phyloP scores from a whole-genome alignment of 2,329 filamentous ascomycete genomes.

The Fusarium torulosum region DNA sequence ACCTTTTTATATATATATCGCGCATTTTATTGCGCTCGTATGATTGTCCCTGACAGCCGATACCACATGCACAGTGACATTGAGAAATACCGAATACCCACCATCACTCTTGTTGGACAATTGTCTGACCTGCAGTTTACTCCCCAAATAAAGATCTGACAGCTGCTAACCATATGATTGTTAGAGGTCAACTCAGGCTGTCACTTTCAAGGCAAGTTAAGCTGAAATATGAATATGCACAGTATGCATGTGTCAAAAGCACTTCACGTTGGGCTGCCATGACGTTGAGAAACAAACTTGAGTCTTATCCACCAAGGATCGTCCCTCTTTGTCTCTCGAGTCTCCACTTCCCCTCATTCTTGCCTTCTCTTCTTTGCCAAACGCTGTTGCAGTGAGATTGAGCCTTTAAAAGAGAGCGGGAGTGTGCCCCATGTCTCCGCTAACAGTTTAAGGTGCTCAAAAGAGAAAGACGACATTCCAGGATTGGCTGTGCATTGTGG shows the following conservation, averaged over 20 bases:
- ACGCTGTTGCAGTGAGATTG: conserved; percentile 1
- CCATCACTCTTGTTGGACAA: conserved; percentile 1
- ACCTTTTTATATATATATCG: conserved; percentile 12
- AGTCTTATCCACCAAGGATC: conserved; percentile 30
- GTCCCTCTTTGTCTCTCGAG: conserved; percentile 30
- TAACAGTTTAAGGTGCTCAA: conserved; percentile 16
- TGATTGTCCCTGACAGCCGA: not conserved
- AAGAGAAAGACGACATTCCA: conserved; percentile 26
- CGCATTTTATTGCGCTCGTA: conserved; percentile 18
- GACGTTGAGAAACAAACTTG: conserved; percentile 31
- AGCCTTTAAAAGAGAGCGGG: conserved; percentile 10
- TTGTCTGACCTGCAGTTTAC: conserved; percentile 14
- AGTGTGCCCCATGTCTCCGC: conserved; percentile 24
- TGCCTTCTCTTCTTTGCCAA: conserved; percentile 11
- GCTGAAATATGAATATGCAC: conserved; percentile 5
- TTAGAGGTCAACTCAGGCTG: not conserved
- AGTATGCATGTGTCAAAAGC: conserved; percentile 5
- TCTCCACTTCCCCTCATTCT: conserved; percentile 48
- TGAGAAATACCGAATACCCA: conserved; percentile 2
- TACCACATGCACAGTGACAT: conserved; percentile 6
- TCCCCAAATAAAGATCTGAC: conserved; percentile 27
- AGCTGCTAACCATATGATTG: conserved; percentile 3
- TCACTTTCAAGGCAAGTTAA: conserved; percentile 1
- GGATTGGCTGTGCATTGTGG: conserved; percentile 32
- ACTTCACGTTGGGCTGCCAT: conserved; percentile 30